phyloP scores from a whole-genome alignment of 2,329 filamentous ascomycete species.

The Stachybotrys chlorohalonatus region DNA sequence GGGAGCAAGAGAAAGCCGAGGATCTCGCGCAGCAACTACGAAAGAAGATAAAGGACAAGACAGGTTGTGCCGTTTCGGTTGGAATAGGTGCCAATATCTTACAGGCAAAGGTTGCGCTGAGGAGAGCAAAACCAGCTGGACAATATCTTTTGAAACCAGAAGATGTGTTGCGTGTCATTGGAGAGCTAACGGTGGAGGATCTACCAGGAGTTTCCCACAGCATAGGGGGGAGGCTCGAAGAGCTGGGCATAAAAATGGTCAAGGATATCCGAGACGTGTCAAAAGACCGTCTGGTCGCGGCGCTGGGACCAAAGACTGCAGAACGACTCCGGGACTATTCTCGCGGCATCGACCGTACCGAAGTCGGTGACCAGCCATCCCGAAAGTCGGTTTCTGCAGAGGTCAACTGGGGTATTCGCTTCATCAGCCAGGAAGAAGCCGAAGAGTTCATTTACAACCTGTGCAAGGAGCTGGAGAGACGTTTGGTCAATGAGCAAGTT shows the following conservation, averaged over 20 bases:
- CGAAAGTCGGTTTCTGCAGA: conserved; percentile 95
- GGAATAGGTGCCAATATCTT: conserved; percentile 89
- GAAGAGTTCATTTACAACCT: conserved; percentile 85
- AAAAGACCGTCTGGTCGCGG: conserved; percentile 63
- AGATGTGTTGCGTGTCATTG: conserved; percentile 67
- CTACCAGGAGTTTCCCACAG: conserved; percentile 91
- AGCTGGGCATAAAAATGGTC: conserved; percentile 72
- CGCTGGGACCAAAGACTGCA: conserved; percentile 85
- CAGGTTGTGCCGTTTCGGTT: conserved; percentile 81
- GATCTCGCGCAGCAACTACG: conserved; percentile 58
- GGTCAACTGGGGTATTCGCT: conserved; percentile 96
- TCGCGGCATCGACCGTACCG: conserved; percentile 73
- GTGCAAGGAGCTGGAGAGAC: conserved; percentile 73
- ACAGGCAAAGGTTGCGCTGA: conserved; percentile 80
- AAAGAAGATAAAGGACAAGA: conserved; percentile 60
- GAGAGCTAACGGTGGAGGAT: conserved; percentile 66
- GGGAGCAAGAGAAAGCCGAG: conserved; percentile 72
- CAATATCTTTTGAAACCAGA: conserved; percentile 84
- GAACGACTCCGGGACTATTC: conserved; percentile 86
- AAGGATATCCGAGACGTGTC: conserved; percentile 72
- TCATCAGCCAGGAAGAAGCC: conserved; percentile 83
- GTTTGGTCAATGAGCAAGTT: conserved; percentile 73
- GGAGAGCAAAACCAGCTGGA: conserved; percentile 89
- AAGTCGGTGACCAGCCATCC: conserved; percentile 77
- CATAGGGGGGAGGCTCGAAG: conserved; percentile 78